A percentile compares a stretch with the other conserved stretches of the same genome.
phyloP scores from a whole-genome alignment of 768 basidiomycete species.

The Collybia sp. region DNA sequence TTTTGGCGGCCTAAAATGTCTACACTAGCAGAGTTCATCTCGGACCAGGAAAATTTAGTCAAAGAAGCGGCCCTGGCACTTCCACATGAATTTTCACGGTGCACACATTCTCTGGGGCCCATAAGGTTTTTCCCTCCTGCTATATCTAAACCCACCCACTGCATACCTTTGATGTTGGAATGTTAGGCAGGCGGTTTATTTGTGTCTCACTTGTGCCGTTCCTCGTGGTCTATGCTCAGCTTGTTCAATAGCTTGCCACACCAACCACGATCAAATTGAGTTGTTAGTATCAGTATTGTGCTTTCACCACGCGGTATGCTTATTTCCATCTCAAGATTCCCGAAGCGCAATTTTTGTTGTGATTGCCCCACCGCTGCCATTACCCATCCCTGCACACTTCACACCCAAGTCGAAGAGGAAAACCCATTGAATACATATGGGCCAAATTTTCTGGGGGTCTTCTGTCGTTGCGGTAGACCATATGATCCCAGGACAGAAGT shows the following conservation, averaged over 20 bases:
- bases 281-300: constrained; percentile 35
- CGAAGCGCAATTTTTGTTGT: constrained; percentile 78
- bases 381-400: constrained; percentile 59
- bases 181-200: constrained; percentile 68
- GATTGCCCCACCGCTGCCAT: constrained; percentile 75
- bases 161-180: constrained; percentile 3
- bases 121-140: constrained; percentile 39
- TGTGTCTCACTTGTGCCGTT: constrained; percentile 70
- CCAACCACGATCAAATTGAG: constrained; percentile 82
- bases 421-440: constrained; percentile 65
- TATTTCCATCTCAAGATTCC: constrained; percentile 42
- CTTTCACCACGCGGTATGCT: constrained; percentile 4
- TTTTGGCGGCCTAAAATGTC: constrained; percentile 16
- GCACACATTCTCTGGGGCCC: constrained; percentile 55
- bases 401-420: constrained; percentile 43
- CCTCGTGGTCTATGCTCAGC: constrained; percentile 74
- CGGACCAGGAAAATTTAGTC: constrained; percentile 44
- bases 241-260: constrained; percentile 85
- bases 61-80: constrained; percentile 52
- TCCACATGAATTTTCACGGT: constrained; percentile 61
- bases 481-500: constrained; percentile 71
- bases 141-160: constrained; percentile 1
- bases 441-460: constrained; percentile 66
- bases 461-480: constrained; percentile 69
- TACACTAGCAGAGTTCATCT: constrained; percentile 40